Conservation (phyloP, 73 alveolate genomes). For the Stentor roeselii region DNA sequence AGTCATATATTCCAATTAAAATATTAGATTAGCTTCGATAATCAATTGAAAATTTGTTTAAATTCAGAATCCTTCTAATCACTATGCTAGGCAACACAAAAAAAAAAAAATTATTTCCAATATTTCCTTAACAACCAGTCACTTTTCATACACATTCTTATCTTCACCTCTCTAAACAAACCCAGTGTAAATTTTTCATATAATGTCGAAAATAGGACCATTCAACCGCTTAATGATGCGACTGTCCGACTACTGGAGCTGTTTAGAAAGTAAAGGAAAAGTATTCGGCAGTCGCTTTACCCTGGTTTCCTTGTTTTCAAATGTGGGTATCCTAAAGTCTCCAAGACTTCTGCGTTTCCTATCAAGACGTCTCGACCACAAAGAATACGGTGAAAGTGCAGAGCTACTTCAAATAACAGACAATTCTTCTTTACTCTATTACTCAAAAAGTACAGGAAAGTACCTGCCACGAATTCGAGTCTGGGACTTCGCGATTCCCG, state of each 20-base stretch:
- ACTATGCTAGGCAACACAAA: too few species aligned
- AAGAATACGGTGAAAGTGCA: background rate
- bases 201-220: background rate
- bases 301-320: background rate
- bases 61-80: too few species aligned
- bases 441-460: background rate
- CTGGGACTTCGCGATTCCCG: background rate
- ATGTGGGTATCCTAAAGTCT: background rate
- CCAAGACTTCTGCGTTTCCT: slow-evolving; percentile 12
- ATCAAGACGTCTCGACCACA: background rate
- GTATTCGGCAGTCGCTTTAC: slow-evolving; percentile 14
- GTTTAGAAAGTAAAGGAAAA: background rate
- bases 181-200: too few species aligned
- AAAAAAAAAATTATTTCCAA: too few species aligned
- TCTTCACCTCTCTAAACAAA: too few species aligned
- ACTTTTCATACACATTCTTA: too few species aligned
- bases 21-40: too few species aligned
- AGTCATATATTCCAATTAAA: too few species aligned
- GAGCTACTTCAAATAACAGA: background rate
- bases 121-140: too few species aligned
- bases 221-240: background rate
- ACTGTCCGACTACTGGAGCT: background rate
- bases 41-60: too few species aligned
- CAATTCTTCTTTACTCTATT: background rate
- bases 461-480: slow-evolving; percentile 15